phyloP scores from a whole-genome alignment of 305 asterid species.

The Plantago lanceolata region DNA sequence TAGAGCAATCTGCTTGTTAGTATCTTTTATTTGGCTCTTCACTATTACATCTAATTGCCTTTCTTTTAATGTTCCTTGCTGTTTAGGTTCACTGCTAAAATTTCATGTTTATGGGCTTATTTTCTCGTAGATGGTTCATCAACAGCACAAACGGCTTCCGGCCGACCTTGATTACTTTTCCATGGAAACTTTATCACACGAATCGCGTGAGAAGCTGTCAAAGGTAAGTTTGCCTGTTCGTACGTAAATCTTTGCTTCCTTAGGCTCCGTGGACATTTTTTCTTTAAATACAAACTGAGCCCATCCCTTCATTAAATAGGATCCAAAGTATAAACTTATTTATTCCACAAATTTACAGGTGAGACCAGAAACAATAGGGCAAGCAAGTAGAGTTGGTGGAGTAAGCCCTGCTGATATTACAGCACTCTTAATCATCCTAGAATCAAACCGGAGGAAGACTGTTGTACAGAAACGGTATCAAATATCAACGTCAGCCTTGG shows the following conservation, averaged over 20 bases:
- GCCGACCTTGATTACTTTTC: conserved; percentile 75
- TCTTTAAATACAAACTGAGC: background rate
- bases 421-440: conserved; percentile 84
- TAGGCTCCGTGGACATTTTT: background rate
- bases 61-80: background rate
- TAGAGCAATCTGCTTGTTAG: background rate
- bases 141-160: conserved; percentile 75
- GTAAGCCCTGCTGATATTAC: conserved; percentile 97
- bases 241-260: background rate
- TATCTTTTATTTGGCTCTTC: background rate
- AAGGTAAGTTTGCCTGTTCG: conserved; percentile 48
- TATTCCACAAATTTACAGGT: conserved; percentile 42
- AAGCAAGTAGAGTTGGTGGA: conserved; percentile 98
- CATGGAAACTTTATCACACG: conserved; percentile 76
- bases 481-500: conserved; percentile 25
- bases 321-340: background rate
- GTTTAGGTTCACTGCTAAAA: background rate
- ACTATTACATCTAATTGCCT: background rate
- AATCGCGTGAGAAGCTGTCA: conserved; percentile 91
- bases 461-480: conserved; percentile 40
- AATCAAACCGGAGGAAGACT: conserved; percentile 75
- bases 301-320: background rate
- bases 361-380: conserved; percentile 95
- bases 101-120: conserved; percentile 21
- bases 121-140: conserved; percentile 71